phyloP scores from a whole-genome alignment of 2,329 filamentous ascomycete species.

The Penicillium corylophilum region DNA sequence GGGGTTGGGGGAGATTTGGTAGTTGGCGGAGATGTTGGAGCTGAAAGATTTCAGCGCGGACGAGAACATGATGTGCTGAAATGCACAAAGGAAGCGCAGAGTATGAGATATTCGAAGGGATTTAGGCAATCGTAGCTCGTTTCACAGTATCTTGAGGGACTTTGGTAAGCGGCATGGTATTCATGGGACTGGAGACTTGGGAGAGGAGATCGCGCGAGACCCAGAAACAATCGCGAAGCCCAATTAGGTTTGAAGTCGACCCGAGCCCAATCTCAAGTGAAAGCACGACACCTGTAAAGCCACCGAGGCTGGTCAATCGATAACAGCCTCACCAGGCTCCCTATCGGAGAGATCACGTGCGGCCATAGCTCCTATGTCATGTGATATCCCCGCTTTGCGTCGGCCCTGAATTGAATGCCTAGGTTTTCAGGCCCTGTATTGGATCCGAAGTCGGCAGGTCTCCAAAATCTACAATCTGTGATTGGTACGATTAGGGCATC shows the following conservation, averaged over 20 bases:
- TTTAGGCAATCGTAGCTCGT: constrained; percentile 5
- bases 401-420: constrained; percentile 1
- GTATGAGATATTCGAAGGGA: neutral
- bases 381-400: constrained; percentile 13
- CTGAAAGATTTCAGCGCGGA: constrained; percentile 91
- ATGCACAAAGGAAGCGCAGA: neutral
- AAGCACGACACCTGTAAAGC: neutral
- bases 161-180: constrained; percentile 1
- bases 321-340: constrained; percentile 6
- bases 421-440: neutral
- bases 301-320: neutral
- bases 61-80: constrained; percentile 71
- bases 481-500: constrained; percentile 10
- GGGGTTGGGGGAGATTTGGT: constrained; percentile 72
- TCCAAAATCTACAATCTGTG: neutral
- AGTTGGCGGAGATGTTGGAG: constrained; percentile 90
- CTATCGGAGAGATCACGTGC: constrained; percentile 11
- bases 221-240: neutral
- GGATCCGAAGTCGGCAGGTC: constrained; percentile 23
- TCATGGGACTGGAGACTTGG: neutral
- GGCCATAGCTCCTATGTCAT: neutral
- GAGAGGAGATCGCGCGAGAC: neutral
- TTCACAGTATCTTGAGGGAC: constrained; percentile 11
- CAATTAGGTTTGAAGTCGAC: neutral
- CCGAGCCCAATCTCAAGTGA: neutral